These are phyloP conservation scores for Colletotrichum abscissum DNA, from an alignment of 2,329 filamentous ascomycete species.

Conservation along the genomic window DNA sequence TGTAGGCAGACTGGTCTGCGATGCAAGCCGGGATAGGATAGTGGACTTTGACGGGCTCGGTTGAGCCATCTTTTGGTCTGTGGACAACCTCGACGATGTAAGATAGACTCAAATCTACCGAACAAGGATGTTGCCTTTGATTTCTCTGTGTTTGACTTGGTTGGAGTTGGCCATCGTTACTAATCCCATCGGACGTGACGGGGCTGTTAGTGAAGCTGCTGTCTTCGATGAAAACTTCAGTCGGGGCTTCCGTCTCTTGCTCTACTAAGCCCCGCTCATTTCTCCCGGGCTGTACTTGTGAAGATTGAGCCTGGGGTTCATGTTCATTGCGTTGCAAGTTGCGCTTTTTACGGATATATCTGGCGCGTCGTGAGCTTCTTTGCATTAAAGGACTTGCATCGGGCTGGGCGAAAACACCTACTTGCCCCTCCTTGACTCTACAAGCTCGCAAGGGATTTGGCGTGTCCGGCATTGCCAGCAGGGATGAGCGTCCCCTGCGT, in stretches of 20 bases:
- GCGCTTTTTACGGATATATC: slow-evolving; percentile 14
- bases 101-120: neutral
- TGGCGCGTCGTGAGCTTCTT: neutral
- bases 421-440: slow-evolving; percentile 24
- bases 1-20: neutral
- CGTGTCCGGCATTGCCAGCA: slow-evolving; percentile 28
- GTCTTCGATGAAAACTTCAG: neutral
- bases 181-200: neutral
- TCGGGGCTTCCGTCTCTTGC: neutral
- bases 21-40: slow-evolving; percentile 17
- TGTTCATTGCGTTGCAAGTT: neutral
- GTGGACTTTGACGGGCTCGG: slow-evolving; percentile 17
- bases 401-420: neutral
- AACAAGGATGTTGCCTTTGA: neutral
- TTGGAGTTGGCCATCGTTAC: neutral
- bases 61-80: neutral
- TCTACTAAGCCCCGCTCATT: neutral
- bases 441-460: slow-evolving; percentile 16
- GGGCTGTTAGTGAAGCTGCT: neutral
- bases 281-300: neutral
- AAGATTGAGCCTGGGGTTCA: neutral
- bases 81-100: slow-evolving; percentile 20
- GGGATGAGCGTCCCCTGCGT: slow-evolving; percentile 12
- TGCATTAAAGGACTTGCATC: neutral
- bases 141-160: neutral